Evolutionary conservation across 768 basidiomycete genomes (phyloP), one percentile per base, ranked within the genome.

Genomic region (Guyanaporus albipodus): DNA sequence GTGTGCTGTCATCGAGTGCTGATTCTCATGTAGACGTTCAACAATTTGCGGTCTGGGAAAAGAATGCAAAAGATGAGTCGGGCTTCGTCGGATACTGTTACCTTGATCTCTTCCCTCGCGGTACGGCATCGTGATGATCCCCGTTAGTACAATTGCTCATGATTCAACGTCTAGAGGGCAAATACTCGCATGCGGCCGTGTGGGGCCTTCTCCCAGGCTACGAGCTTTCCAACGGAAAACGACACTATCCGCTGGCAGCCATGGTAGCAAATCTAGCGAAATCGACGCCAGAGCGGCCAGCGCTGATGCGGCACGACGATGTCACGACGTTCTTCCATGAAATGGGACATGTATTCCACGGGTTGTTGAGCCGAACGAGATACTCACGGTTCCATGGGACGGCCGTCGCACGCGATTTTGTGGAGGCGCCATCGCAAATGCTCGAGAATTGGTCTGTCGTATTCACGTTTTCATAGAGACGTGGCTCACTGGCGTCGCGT

Each of bases 191-290:
- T 68, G 91, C 91, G 0, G 89, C 89, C 1, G 89, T 92, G 2
- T 93, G 88, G 86, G 73, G 78, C 7, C 70, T 92, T 23, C 71
- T 86, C 6, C 68, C 83, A 0, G 88, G 91, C 12, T 85, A 82
- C 59, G 71, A 77, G 35, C 71, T 67, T 19, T 49, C 75, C 0
- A 67, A 79, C 46, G 83, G 82, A 34, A 74, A 73, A 41, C 76
- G 86, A 24, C 73, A 73, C 60, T 91, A 89, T 62, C 90, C 90
- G 3, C 64, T 89, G 40, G 67, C 83, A 1, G 85, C 85, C 4
- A 93, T 93, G 91, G 91, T 93, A 7, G 91, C 91, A 31, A 93
- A 92, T 63, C 77, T 94, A 9, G 87, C 91, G 4, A 94, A 93
- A 61, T 75, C 87, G 4, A 90, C 88, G 2, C 79, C 83, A 2